Evolutionary conservation across 352 stramenopile species (phyloP), one percentile per base, ranked within the genome.

Genomic region (Labyrinthula sp.): DNA sequence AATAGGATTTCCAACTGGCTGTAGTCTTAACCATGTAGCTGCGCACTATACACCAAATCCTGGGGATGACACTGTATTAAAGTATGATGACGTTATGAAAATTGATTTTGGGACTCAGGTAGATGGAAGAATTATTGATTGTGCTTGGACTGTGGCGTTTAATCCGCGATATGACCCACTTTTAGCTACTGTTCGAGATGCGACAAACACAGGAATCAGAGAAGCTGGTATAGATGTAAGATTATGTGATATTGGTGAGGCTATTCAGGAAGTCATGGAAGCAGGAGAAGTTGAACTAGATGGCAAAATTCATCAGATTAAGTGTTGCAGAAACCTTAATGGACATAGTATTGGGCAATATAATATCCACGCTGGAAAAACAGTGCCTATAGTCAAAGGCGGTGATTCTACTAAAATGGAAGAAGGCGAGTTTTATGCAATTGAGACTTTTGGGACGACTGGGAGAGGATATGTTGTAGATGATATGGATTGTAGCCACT

Each of bases 231-330:
- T 95, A 47, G 88, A 95, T 62, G 86, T 86, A 4, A 66, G 79
- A 27, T 62, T 97, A 2, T 80, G 75, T 56, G 83, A 95, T 54
- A 82, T 97, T 41, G 84, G 86, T 8, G 83, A 72, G 26, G 68
- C 67, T 10, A 89, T 95, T 45, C 77, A 94, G 57, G 85, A 95
- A 58, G 80, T 94, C 20, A 95, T 97, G 84, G 82, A 95, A 65
- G 88, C 70, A 49, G 92, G 89, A 54, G 85, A 95, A 58, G 72
- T 96, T 0, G 88, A 89, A 43, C 75, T 98, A 30, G 70, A 95
- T 47, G 85, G 85, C 28, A 92, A 80, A 47, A 81, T 67, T 24
- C 92, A 92, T 65, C 88, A 72, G 10, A 70, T 96, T 33, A 91
- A 95, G 58, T 73, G 54, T 21, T 87, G 93, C 55, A 80, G 85